These are phyloP conservation scores for Deuterostichococcus epilithicus DNA, from an alignment of 139 green algal species.

Conservation along the genomic window DNA sequence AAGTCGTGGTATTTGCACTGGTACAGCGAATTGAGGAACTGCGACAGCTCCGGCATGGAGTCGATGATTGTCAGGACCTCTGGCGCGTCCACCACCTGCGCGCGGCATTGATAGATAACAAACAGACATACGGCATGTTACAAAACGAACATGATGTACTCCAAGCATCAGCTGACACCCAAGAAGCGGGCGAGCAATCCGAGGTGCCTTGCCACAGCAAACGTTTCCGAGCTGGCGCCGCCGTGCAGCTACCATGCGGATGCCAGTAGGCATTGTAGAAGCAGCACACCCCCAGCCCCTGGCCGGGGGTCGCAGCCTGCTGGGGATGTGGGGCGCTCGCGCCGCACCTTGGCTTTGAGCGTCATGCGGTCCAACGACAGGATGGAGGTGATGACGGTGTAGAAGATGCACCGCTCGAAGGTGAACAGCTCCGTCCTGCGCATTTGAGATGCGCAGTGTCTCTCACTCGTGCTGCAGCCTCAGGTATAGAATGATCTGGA, in stretches of 20 bases:
- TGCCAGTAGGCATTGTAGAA: too few species aligned
- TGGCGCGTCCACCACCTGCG: conserved; percentile 81
- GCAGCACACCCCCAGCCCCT: too few species aligned
- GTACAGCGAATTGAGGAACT: conserved; percentile 88
- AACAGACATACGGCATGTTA: too few species aligned
- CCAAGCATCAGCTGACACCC: too few species aligned
- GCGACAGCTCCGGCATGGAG: conserved; percentile 64
- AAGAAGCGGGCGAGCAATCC: too few species aligned
- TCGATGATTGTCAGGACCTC: conserved; percentile 94
- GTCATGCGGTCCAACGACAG: conserved; percentile 62
- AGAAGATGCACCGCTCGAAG: conserved; percentile 88
- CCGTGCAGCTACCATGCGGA: too few species aligned
- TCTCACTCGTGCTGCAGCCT: background rate
- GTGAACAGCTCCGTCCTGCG: conserved; percentile 84
- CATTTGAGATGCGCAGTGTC: background rate
- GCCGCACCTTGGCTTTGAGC: conserved; percentile 52
- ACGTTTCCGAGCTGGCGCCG: too few species aligned
- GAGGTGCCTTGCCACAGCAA: too few species aligned
- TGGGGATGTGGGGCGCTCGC: background rate
- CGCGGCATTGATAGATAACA: too few species aligned
- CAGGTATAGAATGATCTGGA: too few species aligned
- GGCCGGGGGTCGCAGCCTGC: too few species aligned
- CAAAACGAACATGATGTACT: too few species aligned
- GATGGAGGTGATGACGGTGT: conserved; percentile 80
- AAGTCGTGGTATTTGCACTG: conserved; percentile 89